These are phyloP conservation scores for Paecilomyces sp. DNA, from an alignment of 2,329 filamentous ascomycete genomes.

Conservation along the genomic window DNA sequence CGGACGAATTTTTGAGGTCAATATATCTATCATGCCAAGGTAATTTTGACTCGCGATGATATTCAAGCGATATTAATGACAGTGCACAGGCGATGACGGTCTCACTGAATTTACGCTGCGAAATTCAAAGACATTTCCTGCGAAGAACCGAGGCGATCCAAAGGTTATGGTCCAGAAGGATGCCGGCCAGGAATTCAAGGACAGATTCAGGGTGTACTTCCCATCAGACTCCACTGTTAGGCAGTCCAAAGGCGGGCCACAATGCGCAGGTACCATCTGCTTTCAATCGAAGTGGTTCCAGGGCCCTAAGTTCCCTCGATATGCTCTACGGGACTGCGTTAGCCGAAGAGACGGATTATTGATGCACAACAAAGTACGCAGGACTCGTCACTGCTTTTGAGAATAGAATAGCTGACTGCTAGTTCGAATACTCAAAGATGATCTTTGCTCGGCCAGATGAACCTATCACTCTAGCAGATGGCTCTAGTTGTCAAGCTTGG, in stretches of 20 bases:
- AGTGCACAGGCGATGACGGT: slow-evolving; percentile 38
- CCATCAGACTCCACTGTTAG: slow-evolving; percentile 65
- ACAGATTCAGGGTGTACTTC: slow-evolving; percentile 69
- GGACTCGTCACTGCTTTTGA: neutral
- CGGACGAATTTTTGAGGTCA: slow-evolving; percentile 55
- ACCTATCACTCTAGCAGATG: slow-evolving; percentile 14
- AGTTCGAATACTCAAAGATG: slow-evolving; percentile 16
- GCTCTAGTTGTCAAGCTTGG: slow-evolving; percentile 51
- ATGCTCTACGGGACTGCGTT: slow-evolving; percentile 66
- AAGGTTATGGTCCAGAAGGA: slow-evolving; percentile 33
- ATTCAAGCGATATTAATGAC: neutral
- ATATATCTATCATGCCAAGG: slow-evolving; percentile 55
- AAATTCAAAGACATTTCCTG: slow-evolving; percentile 17
- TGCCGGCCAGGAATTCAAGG: slow-evolving; percentile 32
- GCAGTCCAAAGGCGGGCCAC: slow-evolving; percentile 55
- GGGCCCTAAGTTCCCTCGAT: slow-evolving; percentile 59
- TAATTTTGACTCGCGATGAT: slow-evolving; percentile 12
- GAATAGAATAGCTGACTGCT: neutral
- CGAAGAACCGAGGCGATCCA: slow-evolving; percentile 29
- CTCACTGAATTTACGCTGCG: slow-evolving; percentile 36
- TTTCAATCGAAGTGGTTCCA: slow-evolving; percentile 68
- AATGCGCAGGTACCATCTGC: slow-evolving; percentile 74
- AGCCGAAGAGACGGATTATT: slow-evolving; percentile 65
- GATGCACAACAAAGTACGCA: slow-evolving; percentile 78
- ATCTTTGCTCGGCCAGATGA: slow-evolving; percentile 24